These are phyloP conservation scores for Candida verbasci DNA, from an alignment of 805 yeast genomes.

Conservation along the genomic window DNA sequence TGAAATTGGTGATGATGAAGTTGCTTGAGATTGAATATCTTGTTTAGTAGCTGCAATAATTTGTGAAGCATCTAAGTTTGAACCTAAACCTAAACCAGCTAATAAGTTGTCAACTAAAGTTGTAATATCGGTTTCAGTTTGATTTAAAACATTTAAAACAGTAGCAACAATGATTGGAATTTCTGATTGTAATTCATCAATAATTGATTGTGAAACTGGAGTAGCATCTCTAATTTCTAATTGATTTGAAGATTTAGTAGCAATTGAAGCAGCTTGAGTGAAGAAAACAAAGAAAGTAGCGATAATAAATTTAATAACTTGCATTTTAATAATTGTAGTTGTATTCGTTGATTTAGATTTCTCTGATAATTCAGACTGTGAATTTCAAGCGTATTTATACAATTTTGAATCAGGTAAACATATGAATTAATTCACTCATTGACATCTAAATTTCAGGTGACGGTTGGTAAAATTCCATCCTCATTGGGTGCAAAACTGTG, in stretches of 20 bases:
- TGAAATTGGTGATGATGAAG: background rate
- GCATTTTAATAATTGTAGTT: constrained; percentile 1
- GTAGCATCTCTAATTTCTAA: background rate
- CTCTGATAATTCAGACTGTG: no score
- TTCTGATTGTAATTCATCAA: background rate
- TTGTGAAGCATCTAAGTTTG: background rate
- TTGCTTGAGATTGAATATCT: background rate
- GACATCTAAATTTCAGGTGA: no score
- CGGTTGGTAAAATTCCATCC: no score
- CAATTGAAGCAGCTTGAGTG: constrained; percentile 1
- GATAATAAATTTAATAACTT: background rate
- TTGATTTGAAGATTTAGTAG: no score
- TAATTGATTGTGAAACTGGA: background rate
- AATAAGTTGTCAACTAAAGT: background rate
- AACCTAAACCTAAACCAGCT: background rate
- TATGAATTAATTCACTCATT: no score
- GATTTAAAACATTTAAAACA: background rate
- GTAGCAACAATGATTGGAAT: background rate
- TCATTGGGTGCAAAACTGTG: no score
- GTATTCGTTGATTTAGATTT: no score
- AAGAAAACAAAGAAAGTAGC: background rate
- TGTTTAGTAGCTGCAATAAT: background rate
- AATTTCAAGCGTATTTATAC: no score
- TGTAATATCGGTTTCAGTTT: background rate
- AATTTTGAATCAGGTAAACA: no score